Evolutionary conservation across 2,329 filamentous ascomycete genomes (phyloP).

Genomic region (Diplocarpon mali): DNA sequence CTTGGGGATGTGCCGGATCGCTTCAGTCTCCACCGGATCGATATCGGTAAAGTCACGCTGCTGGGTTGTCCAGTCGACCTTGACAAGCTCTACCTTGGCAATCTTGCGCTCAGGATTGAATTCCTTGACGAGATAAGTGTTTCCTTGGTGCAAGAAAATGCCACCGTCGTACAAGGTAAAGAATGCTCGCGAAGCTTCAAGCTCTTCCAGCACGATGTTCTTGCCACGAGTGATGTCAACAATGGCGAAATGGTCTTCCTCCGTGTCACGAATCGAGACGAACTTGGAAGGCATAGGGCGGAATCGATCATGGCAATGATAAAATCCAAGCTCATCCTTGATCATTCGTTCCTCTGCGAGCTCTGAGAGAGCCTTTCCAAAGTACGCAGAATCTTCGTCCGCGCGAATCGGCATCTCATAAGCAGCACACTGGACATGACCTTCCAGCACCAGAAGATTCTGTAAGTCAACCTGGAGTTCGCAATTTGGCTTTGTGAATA

Average conservation of each 20-base stretch:
- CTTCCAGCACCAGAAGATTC: slow-evolving; percentile 84
- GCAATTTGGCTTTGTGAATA: slow-evolving; percentile 84
- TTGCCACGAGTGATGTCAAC: slow-evolving; percentile 74
- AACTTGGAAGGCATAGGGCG: slow-evolving; percentile 72
- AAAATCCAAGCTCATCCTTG: slow-evolving; percentile 68
- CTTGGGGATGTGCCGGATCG: slow-evolving; percentile 58
- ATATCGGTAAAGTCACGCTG: slow-evolving; percentile 92
- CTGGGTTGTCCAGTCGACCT: slow-evolving; percentile 89
- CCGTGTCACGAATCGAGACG: slow-evolving; percentile 80
- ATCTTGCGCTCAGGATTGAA: slow-evolving; percentile 71
- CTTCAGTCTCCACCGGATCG: slow-evolving; percentile 85
- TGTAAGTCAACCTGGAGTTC: slow-evolving; percentile 84
- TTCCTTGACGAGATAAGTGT: slow-evolving; percentile 82
- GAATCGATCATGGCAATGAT: slow-evolving; percentile 81
- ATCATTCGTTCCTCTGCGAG: slow-evolving; percentile 66
- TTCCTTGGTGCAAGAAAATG: slow-evolving; percentile 94
- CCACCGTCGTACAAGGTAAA: slow-evolving; percentile 96
- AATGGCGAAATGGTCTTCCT: slow-evolving; percentile 88
- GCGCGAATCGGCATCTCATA: slow-evolving; percentile 89
- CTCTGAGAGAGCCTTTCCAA: slow-evolving; percentile 59
- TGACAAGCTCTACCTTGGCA: slow-evolving; percentile 78
- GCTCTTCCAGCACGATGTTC: slow-evolving; percentile 82
- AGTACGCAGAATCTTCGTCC: slow-evolving; percentile 64
- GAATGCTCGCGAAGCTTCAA: slow-evolving; percentile 90
- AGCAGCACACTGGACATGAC: slow-evolving; percentile 90